Base-by-base conservation (phyloP, 768 basidiomycete genomes). In the Trametes cinnabarina region DNA sequence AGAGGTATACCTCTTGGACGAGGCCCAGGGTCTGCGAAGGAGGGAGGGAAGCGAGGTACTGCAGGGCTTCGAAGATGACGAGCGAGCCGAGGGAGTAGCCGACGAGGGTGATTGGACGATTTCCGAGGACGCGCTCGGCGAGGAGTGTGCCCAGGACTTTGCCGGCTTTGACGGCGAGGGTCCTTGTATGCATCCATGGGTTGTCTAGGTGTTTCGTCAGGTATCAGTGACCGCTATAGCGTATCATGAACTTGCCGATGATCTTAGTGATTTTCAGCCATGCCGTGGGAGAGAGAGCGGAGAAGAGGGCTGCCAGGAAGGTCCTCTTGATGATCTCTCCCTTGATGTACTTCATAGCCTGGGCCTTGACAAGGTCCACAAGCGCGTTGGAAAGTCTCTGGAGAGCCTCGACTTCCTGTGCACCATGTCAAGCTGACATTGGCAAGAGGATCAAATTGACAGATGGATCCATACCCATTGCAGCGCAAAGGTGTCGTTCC, bases 11-110 rank as follows among this genome's bases (percentile, higher is more conserved):
- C 63, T 83, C 81, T 54, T 85, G 76, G 20, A 84, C 71, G 19
- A 84, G 70, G 54, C 79, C 75, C 15, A 70, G 61, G 4, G 82
- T 81, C 58, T 80, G 67, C 6, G 72, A 66, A 3, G 79, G 76
- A 1, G 76, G 74, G 11, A 79, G 73, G 14, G 72, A 65, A 6
- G 79, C 74, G 30, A 85, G 76, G 62, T 77, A 65, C 55, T 74
- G 76, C 19, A 85, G 73, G 4, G 82, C 82, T 63, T 83, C 80
- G 63, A 80, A 80, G 51, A 84, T 81, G 28, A 84, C 82, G 41
- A 82, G 69, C 9, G 80, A 75, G 10, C 83, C 82, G 34, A 85
- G 72, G 11, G 82, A 84, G 64, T 82, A 84, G 9, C 83, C 83
- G n/a, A 74, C 73, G 47, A 85, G 72, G 1, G 79, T 80, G 49